These are phyloP conservation scores for Leucosporidium yakuticum DNA, from an alignment of 768 basidiomycete genomes.

Conservation along the genomic window DNA sequence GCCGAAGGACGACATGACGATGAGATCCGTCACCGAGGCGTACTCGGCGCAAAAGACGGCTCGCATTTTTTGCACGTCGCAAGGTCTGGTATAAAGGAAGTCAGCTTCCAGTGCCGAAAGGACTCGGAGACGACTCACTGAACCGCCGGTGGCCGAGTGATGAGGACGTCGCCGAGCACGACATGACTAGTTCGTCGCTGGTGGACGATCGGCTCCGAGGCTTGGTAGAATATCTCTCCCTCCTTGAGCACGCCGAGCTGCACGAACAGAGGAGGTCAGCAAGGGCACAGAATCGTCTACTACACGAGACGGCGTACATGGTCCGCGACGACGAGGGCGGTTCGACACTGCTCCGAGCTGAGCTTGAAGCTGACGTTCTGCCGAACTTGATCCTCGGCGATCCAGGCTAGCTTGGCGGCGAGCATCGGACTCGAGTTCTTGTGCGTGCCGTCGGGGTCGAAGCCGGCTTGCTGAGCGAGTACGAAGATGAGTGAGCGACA, in stretches of 20 bases:
- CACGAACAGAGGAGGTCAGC: neutral
- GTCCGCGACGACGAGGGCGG: constrained; percentile 25
- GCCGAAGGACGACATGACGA: constrained; percentile 21
- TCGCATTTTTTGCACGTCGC: neutral
- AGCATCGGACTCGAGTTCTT: constrained; percentile 4
- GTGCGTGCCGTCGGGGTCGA: constrained; percentile 5
- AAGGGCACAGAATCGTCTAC: accelerated
- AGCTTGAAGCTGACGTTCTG: constrained; percentile 13
- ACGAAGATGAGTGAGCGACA: neutral
- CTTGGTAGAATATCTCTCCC: constrained; percentile 26
- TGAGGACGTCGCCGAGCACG: constrained; percentile 8
- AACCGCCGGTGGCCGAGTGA: constrained; percentile 13
- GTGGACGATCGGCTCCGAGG: neutral
- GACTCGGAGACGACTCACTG: too few species aligned
- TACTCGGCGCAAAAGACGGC: constrained; percentile 15
- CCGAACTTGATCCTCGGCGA: neutral
- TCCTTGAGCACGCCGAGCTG: constrained; percentile 23
- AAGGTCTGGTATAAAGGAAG: neutral
- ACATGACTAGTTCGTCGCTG: neutral
- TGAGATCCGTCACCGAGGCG: constrained; percentile 1
- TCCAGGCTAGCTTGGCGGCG: constrained; percentile 12
- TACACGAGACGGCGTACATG: neutral
- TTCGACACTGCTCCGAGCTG: constrained; percentile 15
- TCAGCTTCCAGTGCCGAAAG: constrained; percentile 22
- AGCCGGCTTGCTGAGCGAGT: constrained; percentile 16